These are phyloP conservation scores for Penicillium paradoxum DNA, from an alignment of 495 filamentous ascomycete species.

Conservation along the genomic window DNA sequence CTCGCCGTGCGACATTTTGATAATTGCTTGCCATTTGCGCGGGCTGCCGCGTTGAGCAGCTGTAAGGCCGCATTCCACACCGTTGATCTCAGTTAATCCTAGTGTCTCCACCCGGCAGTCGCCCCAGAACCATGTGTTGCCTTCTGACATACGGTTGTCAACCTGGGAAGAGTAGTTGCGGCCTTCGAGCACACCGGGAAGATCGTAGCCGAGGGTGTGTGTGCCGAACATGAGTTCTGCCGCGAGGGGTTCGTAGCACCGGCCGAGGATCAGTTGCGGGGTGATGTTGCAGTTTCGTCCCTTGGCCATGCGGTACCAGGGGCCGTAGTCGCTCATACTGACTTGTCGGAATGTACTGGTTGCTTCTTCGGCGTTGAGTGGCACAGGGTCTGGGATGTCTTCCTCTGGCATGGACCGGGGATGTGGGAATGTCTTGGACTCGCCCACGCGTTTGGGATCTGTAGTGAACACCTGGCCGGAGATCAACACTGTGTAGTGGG, in stretches of 20 bases:
- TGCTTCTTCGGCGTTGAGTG: slow-evolving; percentile 31
- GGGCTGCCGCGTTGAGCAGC: slow-evolving; percentile 37
- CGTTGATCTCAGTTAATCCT: slow-evolving; percentile 49
- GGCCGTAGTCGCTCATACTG: slow-evolving; percentile 38
- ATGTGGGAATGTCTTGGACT: not conserved
- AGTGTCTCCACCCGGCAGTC: slow-evolving; percentile 51
- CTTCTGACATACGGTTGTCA: slow-evolving; percentile 43
- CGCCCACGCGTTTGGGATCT: slow-evolving; percentile 23
- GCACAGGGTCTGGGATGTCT: slow-evolving; percentile 11
- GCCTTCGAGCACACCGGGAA: slow-evolving; percentile 34
- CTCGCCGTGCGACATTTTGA: slow-evolving; percentile 25
- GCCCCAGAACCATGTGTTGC: slow-evolving; percentile 52
- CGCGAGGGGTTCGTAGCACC: slow-evolving; percentile 50
- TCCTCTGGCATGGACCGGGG: not conserved
- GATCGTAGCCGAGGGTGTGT: slow-evolving; percentile 25
- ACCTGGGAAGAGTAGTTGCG: slow-evolving; percentile 38
- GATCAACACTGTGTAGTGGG: slow-evolving; percentile 37
- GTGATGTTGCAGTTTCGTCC: slow-evolving; percentile 39
- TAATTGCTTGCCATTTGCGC: slow-evolving; percentile 40
- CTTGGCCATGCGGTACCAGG: slow-evolving; percentile 45
- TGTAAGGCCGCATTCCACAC: slow-evolving; percentile 40
- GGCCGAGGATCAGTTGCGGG: slow-evolving; percentile 48
- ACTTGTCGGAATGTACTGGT: slow-evolving; percentile 33
- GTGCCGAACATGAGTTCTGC: slow-evolving; percentile 39
- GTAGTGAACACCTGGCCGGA: slow-evolving; percentile 48